Evolutionary conservation across 371 early-diverging fungal species (phyloP), one percentile per base, ranked within the genome.

Genomic region (Funneliformis caledonium): DNA sequence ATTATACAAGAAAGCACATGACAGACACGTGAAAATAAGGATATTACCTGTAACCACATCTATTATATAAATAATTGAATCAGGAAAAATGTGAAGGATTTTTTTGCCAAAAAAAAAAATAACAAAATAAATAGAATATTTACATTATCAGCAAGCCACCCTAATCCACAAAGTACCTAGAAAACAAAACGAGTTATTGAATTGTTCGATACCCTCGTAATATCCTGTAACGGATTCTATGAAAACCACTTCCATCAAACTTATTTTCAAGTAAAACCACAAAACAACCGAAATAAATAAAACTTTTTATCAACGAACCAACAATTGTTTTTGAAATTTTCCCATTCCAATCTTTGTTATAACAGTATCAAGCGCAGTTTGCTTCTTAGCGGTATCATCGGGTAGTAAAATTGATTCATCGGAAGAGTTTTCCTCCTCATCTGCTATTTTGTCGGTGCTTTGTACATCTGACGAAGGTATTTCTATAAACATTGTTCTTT

Each of bases 61-160:
- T 91, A 31, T 14, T 33, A 12, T 31, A 62, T 61, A 43, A 70
- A 77, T 72, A 69, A 37, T 26, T 68, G 19, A 33, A 7, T 56
- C 3, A 45, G 68, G 68, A n/a, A 47, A 78, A 72, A 3, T 2
- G 33, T 42, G 52, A 3, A 48, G n/a, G n/a, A n/a, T 26, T 56
- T 52, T 56, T 4, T 12, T 52, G 26, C 26, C 26, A 26, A 26
- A 26, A 26, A 7, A 19, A 43, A 69, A 69, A 43, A n/a, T 8
- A 7, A 26, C 12, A 11, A 65, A n/a, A 65, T 6, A 65, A 12
- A 19, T 22, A 73, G 50, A 60, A 48, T 52, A 60, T 37, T 86
- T 91, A 94, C 92, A 88, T 96, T 96, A 84, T 95, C 96, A 2
- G 95, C 94, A 56, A 94, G 86, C 96, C 95, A 96, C 1, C 95